Evolutionary conservation across 2,329 filamentous ascomycete genomes (phyloP).

Genomic region (Sporothrix curviconia): DNA sequence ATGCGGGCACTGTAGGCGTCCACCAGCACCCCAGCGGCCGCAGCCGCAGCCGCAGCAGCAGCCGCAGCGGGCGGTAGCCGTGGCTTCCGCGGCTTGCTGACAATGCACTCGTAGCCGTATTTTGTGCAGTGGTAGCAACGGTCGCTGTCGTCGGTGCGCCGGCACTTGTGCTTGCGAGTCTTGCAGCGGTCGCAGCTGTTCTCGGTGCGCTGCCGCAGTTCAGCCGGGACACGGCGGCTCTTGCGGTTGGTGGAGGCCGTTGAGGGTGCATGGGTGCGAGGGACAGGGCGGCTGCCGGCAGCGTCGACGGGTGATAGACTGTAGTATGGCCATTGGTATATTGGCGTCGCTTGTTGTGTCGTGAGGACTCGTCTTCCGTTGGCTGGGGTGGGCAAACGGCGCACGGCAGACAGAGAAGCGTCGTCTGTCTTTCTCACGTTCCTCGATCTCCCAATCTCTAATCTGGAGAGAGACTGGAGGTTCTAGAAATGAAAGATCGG

Average conservation of each 20-base stretch:
- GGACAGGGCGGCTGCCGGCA: too few species aligned
- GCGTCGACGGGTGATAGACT: too few species aligned
- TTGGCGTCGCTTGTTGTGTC: too few species aligned
- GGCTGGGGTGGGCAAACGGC: too few species aligned
- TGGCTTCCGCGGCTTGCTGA: slow-evolving; percentile 34
- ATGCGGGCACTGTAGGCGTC: slow-evolving; percentile 34
- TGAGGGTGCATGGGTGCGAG: too few species aligned
- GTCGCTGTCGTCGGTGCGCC: slow-evolving; percentile 29
- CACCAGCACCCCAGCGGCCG: slow-evolving; percentile 17
- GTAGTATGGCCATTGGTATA: too few species aligned
- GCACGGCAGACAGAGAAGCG: too few species aligned
- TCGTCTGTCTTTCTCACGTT: too few species aligned
- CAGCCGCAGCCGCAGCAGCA: slow-evolving; percentile 26
- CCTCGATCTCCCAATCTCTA: too few species aligned
- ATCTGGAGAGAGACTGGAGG: too few species aligned
- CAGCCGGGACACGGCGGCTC: slow-evolving; percentile 32
- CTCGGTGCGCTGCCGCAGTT: slow-evolving; percentile 38
- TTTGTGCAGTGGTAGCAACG: slow-evolving; percentile 34
- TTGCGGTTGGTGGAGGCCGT: too few species aligned
- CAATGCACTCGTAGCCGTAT: slow-evolving; percentile 34
- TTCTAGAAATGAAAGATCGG: neutral
- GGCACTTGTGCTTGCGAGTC: slow-evolving; percentile 39
- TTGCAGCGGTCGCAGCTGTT: slow-evolving; percentile 41
- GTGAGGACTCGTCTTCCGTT: too few species aligned
- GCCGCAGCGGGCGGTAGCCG: slow-evolving; percentile 22